phyloP scores from a whole-genome alignment of 2,329 filamentous ascomycete genomes.

The Camillea tinctor region DNA sequence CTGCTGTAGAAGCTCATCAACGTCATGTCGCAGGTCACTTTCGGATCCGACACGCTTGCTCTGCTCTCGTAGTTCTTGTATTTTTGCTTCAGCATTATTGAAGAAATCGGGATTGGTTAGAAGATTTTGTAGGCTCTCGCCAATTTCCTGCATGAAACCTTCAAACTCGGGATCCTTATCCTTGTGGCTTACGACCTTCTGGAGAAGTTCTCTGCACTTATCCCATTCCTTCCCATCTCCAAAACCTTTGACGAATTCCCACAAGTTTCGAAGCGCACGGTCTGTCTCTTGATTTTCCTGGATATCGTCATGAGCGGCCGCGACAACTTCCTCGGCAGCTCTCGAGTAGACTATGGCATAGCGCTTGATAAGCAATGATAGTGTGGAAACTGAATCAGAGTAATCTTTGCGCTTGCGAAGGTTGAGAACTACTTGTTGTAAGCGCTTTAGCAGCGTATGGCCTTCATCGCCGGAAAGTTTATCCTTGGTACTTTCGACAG shows the following conservation, averaged over 20 bases:
- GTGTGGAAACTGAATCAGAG: constrained; percentile 76
- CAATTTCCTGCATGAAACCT: constrained; percentile 69
- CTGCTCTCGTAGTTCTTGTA: constrained; percentile 51
- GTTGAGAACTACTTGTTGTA: constrained; percentile 74
- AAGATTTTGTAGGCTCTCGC: constrained; percentile 73
- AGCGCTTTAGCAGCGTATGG: constrained; percentile 68
- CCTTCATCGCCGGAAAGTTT: constrained; percentile 72
- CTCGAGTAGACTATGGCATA: constrained; percentile 78
- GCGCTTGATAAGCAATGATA: constrained; percentile 72
- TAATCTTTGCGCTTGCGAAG: constrained; percentile 79
- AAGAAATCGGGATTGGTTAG: constrained; percentile 86
- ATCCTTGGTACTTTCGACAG: constrained; percentile 68
- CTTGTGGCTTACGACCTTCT: constrained; percentile 70
- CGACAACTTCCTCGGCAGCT: constrained; percentile 64
- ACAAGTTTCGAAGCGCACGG: constrained; percentile 74
- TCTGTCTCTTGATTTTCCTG: constrained; percentile 73
- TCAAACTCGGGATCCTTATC: constrained; percentile 82
- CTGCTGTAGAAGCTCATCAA: constrained; percentile 71
- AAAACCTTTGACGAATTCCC: constrained; percentile 76
- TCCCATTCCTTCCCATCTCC: constrained; percentile 75
- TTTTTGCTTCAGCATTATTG: constrained; percentile 62
- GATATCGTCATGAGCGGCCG: constrained; percentile 67
- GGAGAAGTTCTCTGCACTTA: constrained; percentile 66
- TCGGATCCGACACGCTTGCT: constrained; percentile 64
- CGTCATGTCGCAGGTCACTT: constrained; percentile 67